Evolutionary conservation across 768 basidiomycete genomes (phyloP), one percentile per base, ranked within the genome.

Genomic region (Xerocomellus dryophilus): DNA sequence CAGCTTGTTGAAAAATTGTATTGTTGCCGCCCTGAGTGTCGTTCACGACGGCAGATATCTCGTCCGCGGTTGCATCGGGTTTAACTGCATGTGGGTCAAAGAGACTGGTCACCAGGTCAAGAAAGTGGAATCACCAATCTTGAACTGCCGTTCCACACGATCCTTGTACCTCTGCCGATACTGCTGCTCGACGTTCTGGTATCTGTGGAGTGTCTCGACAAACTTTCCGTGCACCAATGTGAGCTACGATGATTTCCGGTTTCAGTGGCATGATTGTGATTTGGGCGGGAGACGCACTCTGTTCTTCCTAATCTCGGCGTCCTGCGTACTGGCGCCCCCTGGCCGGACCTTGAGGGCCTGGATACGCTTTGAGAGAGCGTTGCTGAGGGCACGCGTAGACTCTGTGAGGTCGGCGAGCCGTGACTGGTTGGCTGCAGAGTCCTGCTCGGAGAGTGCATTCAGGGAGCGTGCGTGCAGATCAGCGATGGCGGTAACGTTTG

Each of bases 31-130:
- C 79, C 53, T 74, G 74, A 51, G 81, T 83, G 57, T 86, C 83
- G 47, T 88, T 77, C 3, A 88, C 84, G 34, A 84, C 82, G 25
- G 82, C 75, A 53, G 80, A 75, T 34, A 96, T 75, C 66, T 96
- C 92, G 54, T 92, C 86, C 11, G 81, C 80, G 27, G 90, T 84
- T 18, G 93, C 93, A 61, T 92, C 83, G 3, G 91, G 90, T 70
- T 95, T 94, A 43, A 93, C 92, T 90, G 54, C 3, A 20, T 27
- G 36, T 12, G 15, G n/a, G 41, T 58, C 34, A 43, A 20, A 29
- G 34, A 4, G 27, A 45, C 7, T 18, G 36, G 35, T 34, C 25
- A 25, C 18, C n/a, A 10, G 32, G 36, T 8, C 31, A 44, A 36
- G 41, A n/a, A 32, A 36, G 7, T 29, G 12, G 36, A 32, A 73